Evolutionary conservation across 768 basidiomycete genomes (phyloP).

Genomic region (Leccinum aurantiacum): DNA sequence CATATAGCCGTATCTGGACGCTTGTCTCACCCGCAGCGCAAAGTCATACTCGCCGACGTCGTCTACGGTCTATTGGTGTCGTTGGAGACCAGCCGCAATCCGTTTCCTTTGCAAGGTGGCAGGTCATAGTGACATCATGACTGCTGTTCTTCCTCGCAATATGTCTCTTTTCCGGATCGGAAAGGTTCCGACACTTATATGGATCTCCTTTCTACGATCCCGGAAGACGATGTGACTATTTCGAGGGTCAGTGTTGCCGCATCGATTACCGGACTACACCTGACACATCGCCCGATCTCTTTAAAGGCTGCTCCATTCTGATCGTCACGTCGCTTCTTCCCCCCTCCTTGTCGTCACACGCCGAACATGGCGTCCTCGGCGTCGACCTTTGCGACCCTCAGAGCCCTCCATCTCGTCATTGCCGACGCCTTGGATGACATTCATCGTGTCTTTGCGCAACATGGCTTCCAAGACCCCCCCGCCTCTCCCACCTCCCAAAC

Average conservation of each 20-base stretch:
- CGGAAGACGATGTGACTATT: slow-evolving; percentile 18
- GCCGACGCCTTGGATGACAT: slow-evolving; percentile 70
- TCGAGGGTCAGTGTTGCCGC: slow-evolving; percentile 4
- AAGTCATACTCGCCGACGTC: neutral
- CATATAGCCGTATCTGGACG: slow-evolving; percentile 11
- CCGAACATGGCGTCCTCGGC: slow-evolving; percentile 34
- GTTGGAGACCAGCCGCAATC: neutral
- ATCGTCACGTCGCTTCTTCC: slow-evolving; percentile 10
- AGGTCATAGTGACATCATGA: neutral
- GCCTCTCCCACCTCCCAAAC: slow-evolving; percentile 14
- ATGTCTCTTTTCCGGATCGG: slow-evolving; percentile 17
- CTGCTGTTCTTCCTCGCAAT: slow-evolving; percentile 11
- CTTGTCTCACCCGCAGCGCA: neutral
- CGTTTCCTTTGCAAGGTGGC: neutral
- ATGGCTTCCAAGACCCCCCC: slow-evolving; percentile 6
- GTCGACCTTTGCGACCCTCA: slow-evolving; percentile 62
- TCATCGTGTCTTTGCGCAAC: slow-evolving; percentile 51
- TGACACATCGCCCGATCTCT: slow-evolving; percentile 5
- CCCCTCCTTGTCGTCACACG: slow-evolving; percentile 12
- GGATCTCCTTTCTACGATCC: slow-evolving; percentile 13
- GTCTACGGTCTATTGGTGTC: too few species aligned
- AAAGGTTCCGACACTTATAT: slow-evolving; percentile 15
- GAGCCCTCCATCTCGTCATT: slow-evolving; percentile 63
- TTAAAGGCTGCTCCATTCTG: slow-evolving; percentile 17
- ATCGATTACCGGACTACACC: too few species aligned